Evolutionary conservation across 192 early-diverging fungal genomes (phyloP).

Genomic region (Radiomyces spectabilis): DNA sequence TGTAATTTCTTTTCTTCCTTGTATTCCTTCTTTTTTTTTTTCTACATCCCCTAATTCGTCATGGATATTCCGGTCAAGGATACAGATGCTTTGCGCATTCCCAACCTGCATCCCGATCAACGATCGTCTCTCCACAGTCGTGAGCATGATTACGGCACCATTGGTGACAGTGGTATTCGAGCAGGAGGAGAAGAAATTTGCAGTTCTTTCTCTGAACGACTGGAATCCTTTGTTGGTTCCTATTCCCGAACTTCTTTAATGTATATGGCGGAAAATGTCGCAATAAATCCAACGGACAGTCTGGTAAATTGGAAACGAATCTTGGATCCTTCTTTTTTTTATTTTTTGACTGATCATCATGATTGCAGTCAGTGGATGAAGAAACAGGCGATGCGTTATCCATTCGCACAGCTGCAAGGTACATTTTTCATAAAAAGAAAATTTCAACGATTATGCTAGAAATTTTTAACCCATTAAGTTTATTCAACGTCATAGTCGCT

Average conservation of each 20-base stretch:
- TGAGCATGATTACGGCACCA: neutral
- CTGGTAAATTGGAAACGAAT: conserved; percentile 2
- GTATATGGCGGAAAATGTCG: conserved; percentile 33
- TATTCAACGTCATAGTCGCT: no score
- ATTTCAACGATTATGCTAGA: no score
- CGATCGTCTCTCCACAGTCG: neutral
- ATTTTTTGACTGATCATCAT: neutral
- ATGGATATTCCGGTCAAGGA: conserved; percentile 10
- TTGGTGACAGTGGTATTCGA: neutral
- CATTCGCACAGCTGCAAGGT: no score
- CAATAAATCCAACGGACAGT: neutral
- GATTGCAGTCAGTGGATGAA: conserved; percentile 4
- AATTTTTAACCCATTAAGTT: no score
- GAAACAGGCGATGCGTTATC: conserved; percentile 4
- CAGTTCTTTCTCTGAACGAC: conserved; percentile 8
- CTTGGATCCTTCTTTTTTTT: neutral
- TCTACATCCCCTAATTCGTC: neutral
- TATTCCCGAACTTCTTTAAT: conserved; percentile 27
- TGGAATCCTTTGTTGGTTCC: conserved; percentile 29
- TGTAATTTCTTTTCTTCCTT: neutral
- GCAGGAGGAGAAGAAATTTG: no score
- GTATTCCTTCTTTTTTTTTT: neutral
- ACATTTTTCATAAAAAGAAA: no score
- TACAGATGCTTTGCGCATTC: no score
- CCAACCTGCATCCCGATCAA: conserved; percentile 17